These are phyloP conservation scores for Arctostaphylos glauca DNA, from an alignment of 148 eudicot genomes.

Conservation along the genomic window DNA sequence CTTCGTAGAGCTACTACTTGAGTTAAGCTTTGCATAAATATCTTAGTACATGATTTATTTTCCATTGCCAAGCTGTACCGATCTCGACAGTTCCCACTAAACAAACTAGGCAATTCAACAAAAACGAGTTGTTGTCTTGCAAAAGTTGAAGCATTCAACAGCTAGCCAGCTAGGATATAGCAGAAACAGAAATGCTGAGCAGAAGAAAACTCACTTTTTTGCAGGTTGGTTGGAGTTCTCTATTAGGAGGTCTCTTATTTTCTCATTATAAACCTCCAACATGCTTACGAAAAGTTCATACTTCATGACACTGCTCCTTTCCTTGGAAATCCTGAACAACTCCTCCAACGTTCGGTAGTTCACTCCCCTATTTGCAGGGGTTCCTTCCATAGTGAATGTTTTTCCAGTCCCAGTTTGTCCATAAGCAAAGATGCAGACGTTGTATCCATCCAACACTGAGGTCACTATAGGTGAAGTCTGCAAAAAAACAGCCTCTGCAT, in stretches of 20 bases:
- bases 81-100: background rate
- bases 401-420: slow-evolving; percentile 99
- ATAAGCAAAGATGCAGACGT: slow-evolving; percentile 96
- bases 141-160: background rate
- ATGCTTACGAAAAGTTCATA: slow-evolving; percentile 87
- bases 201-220: slow-evolving; percentile 55
- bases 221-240: slow-evolving; percentile 63
- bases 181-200: background rate
- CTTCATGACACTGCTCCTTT: slow-evolving; percentile 64
- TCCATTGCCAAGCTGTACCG: too few relatives aligned
- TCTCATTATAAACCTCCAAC: slow-evolving; percentile 98
- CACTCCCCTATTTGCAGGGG: slow-evolving; percentile 82
- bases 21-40: background rate
- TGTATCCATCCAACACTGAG: slow-evolving; percentile 86
- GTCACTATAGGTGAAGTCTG: slow-evolving; percentile 72
- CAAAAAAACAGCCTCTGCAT: slow-evolving; percentile 72
- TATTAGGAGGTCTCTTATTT: slow-evolving; percentile 79
- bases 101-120: background rate
- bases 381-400: slow-evolving; percentile 98
- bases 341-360: slow-evolving; percentile 85
- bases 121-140: background rate
- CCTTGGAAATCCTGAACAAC: slow-evolving; percentile 58
- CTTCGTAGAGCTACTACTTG: background rate
- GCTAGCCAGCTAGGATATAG: background rate
- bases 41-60: background rate